phyloP scores from a whole-genome alignment of 371 early-diverging fungal genomes.

The Rhizopus delemar region DNA sequence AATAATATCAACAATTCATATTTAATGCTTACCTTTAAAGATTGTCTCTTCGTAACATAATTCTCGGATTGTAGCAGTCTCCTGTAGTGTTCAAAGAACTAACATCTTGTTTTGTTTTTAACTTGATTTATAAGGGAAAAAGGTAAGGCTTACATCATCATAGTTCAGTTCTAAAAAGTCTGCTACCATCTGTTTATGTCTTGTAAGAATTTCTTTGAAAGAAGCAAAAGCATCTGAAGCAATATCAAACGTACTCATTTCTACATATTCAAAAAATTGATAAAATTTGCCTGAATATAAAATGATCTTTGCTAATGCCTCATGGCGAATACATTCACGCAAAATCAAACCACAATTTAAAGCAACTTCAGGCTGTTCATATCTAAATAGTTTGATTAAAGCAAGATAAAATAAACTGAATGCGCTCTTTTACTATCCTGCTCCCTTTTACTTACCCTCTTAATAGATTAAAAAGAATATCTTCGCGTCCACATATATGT shows the following conservation, averaged over 20 bases:
- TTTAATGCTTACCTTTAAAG: slow-evolving; percentile 79
- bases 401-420: too few relatives aligned
- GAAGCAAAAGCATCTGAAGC: slow-evolving; percentile 97
- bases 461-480: slow-evolving; percentile 78
- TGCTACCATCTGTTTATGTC: slow-evolving; percentile 91
- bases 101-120: slow-evolving; percentile 3
- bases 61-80: slow-evolving; percentile 84
- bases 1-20: not conserved
- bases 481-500: slow-evolving; percentile 81
- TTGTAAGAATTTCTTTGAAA: slow-evolving; percentile 95
- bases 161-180: slow-evolving; percentile 88
- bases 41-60: slow-evolving; percentile 97
- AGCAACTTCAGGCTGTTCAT: slow-evolving; percentile 94
- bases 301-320: slow-evolving; percentile 83
- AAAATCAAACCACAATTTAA: slow-evolving; percentile 96
- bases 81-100: slow-evolving; percentile 92
- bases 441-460: slow-evolving; percentile 61
- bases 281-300: slow-evolving; percentile 86
- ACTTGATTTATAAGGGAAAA: not conserved
- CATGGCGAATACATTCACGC: slow-evolving; percentile 94
- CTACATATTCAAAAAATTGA: slow-evolving; percentile 92
- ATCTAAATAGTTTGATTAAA: slow-evolving; percentile 44
- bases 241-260: slow-evolving; percentile 95
- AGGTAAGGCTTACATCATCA: slow-evolving; percentile 63
- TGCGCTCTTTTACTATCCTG: not conserved